Evolutionary conservation across 1,284 basidiomycete genomes (phyloP), one percentile per base, ranked within the genome.

Genomic region (Cryptococcus wingfieldii): DNA sequence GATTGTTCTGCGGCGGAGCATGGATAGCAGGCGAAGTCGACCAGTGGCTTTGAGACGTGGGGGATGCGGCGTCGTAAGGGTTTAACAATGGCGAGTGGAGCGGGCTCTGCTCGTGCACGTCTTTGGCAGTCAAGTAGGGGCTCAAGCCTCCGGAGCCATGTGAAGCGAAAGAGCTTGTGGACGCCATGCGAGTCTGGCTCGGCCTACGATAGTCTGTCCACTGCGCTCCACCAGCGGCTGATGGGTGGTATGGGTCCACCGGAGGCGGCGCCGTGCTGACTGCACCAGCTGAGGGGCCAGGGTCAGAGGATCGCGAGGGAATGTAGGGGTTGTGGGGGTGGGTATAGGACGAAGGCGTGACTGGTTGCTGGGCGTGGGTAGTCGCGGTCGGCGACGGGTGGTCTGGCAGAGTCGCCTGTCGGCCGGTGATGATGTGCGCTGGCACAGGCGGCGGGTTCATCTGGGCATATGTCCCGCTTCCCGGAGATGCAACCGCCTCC

Each of bases 371-470:
- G 13, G 60, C 56, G 45, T 59, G 55, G 27, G 44, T 16, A 4
- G 19, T 28, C n/a, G 41, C 23, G 41, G 41, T 42, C 12, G 41
- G 41, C 27, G 44, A 28, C 14, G 44, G 44, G 27, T 46, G 44
- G 14, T 46, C 44, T 4, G 64, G 58, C 25, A 19, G 50, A 25
- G 43, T 34, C 23, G 43, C 50, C 10, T 44, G 50, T 43, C 55
- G 51, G 13, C 62, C 59, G n/a, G 34, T 47, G 14, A 61, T 53
- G 5, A 51, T 53, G 47, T 67, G 67, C 4, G 62, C 41, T 3
- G 66, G 67, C 4, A 70, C 31, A n/a, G 69, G 67, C 25, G 68
- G 69, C 27, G 68, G 69, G 38, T 66, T 61, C 69, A 71, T 71
- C 14, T 46, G 18, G 16, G 16, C 44, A 18, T 38, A 25, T 9